These are phyloP conservation scores for Aegle marmelos DNA, from an alignment of 345 rosid genomes.

Conservation along the genomic window DNA sequence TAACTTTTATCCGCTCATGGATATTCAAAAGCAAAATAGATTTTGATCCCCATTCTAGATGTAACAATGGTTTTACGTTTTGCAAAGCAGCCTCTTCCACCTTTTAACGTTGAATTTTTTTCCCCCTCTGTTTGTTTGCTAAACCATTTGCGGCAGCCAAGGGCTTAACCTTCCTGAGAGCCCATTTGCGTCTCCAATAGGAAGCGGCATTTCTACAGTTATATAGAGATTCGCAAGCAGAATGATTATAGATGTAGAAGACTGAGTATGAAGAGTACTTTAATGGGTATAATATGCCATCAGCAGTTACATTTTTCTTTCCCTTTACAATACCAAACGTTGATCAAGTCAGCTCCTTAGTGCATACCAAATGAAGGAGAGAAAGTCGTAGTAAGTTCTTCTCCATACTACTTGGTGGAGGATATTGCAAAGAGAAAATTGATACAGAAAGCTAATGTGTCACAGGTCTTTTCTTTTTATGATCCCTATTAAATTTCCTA, in stretches of 20 bases:
- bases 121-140: neutral
- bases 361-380: conserved; percentile 27
- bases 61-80: neutral
- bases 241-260: conserved; percentile 33
- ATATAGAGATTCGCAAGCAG: conserved; percentile 52
- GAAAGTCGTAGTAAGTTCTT: conserved; percentile 16
- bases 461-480: conserved; percentile 22
- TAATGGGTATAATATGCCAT: conserved; percentile 9
- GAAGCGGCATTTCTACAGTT: conserved; percentile 65
- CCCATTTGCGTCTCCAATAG: conserved; percentile 66
- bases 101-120: neutral
- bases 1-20: neutral
- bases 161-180: conserved; percentile 82
- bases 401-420: conserved; percentile 31
- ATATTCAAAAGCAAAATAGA: neutral
- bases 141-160: conserved; percentile 35
- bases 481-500: neutral
- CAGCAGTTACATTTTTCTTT: conserved; percentile 17
- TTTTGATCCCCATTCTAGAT: neutral
- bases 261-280: conserved; percentile 11
- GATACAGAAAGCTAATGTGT: conserved; percentile 35
- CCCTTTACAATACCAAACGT: conserved; percentile 4
- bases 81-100: neutral
- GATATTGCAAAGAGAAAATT: conserved; percentile 25
- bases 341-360: conserved; percentile 22